Conservation (phyloP, 2,329 filamentous ascomycete genomes). For the Decorospora gaudefroyi region DNA sequence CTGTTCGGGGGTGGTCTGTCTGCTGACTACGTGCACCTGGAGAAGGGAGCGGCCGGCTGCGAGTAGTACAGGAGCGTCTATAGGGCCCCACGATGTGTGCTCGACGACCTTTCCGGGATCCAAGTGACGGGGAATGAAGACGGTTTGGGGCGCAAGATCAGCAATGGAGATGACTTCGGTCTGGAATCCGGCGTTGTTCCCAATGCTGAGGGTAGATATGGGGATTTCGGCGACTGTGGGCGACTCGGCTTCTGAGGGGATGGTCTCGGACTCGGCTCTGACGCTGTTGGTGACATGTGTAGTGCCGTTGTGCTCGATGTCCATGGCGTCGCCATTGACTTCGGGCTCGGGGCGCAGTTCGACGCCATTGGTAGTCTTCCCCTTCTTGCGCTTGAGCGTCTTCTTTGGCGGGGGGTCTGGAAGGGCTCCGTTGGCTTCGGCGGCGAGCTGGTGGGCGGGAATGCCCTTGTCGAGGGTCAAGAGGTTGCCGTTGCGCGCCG, state of each 20-base stretch:
- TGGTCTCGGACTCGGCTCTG: slow-evolving; percentile 44
- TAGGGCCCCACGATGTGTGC: slow-evolving; percentile 45
- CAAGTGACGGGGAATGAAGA: slow-evolving; percentile 34
- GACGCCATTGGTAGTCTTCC: slow-evolving; percentile 41
- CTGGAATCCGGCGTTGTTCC: slow-evolving; percentile 45
- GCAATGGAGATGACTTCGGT: slow-evolving; percentile 42
- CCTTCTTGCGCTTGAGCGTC: slow-evolving; percentile 43
- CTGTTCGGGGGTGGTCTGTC: slow-evolving; percentile 12
- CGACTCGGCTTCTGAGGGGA: slow-evolving; percentile 46
- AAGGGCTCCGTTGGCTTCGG: slow-evolving; percentile 41
- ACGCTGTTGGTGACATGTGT: slow-evolving; percentile 37
- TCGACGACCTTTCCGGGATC: slow-evolving; percentile 33
- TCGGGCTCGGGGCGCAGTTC: slow-evolving; percentile 40
- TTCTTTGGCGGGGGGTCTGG: slow-evolving; percentile 42
- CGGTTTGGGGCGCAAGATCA: slow-evolving; percentile 39
- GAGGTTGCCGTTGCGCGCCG: slow-evolving; percentile 45
- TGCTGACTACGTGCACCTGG: slow-evolving; percentile 38
- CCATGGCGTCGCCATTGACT: slow-evolving; percentile 55
- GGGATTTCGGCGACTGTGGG: slow-evolving; percentile 46
- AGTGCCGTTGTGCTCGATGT: slow-evolving; percentile 48
- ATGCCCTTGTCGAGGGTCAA: slow-evolving; percentile 45
- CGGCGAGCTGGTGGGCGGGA: slow-evolving; percentile 42
- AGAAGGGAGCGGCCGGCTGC: slow-evolving; percentile 45
- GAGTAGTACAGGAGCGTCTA: slow-evolving; percentile 38
- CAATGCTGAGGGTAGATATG: slow-evolving; percentile 48